These are phyloP conservation scores for Exserohilum turcica DNA, from an alignment of 2,329 filamentous ascomycete species.

Conservation along the genomic window DNA sequence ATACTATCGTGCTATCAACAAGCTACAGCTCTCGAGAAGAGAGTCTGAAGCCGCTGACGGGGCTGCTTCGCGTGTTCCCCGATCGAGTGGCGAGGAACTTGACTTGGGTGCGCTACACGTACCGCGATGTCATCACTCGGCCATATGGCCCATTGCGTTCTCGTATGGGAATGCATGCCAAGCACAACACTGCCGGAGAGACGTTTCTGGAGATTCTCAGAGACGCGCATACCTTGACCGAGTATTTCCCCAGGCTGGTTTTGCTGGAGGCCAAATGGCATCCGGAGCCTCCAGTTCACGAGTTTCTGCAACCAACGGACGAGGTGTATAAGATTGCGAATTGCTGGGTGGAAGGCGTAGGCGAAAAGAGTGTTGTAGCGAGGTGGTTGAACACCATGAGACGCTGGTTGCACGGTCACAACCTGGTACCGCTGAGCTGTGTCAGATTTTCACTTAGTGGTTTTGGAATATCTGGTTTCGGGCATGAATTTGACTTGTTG, in stretches of 20 bases:
- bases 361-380: background rate
- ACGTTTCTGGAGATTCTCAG: conserved; percentile 13
- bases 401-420: conserved; percentile 3
- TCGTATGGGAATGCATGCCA: background rate
- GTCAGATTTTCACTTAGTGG: conserved; percentile 1
- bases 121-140: background rate
- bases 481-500: background rate
- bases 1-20: conserved; percentile 11
- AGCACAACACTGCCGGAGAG: conserved; percentile 1
- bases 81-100: conserved; percentile 8
- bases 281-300: background rate
- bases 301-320: background rate
- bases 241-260: conserved; percentile 20
- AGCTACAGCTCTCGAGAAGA: background rate
- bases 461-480: conserved; percentile 1
- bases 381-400: conserved; percentile 18
- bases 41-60: conserved; percentile 2
- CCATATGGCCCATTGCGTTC: background rate
- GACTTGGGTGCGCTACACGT: conserved; percentile 3
- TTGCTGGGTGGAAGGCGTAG: background rate
- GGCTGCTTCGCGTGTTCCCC: conserved; percentile 24
- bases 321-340: background rate
- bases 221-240: conserved; percentile 16
- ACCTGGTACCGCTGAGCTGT: conserved; percentile 15
- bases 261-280: conserved; percentile 15